Conservation (phyloP, 73 alveolate genomes). For the Paramecium bursaria region DNA sequence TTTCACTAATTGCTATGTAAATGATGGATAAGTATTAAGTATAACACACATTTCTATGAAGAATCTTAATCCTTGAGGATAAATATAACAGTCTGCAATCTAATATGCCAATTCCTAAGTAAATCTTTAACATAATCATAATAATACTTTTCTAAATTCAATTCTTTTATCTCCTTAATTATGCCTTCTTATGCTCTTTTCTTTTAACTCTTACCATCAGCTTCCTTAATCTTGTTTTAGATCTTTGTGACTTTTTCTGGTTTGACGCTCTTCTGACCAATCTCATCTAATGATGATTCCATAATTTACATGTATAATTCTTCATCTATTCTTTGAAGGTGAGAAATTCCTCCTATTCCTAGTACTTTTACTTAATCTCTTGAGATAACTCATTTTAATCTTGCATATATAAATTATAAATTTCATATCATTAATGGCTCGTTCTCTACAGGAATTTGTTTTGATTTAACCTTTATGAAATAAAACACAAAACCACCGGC, state of each 20-base stretch:
- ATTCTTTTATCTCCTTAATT: conserved; percentile 40
- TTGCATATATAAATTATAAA: no score
- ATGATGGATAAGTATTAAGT: not conserved
- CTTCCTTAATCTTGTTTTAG: conserved; percentile 38
- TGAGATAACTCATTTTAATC: not conserved
- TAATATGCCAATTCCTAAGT: not conserved
- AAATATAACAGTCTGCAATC: conserved; percentile 1
- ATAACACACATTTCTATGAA: conserved; percentile 18
- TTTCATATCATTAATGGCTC: no score
- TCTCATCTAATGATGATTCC: not conserved
- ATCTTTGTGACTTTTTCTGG: conserved; percentile 8
- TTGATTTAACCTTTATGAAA: no score
- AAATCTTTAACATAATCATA: not conserved
- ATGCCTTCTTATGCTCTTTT: conserved; percentile 22
- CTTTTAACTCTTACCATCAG: conserved; percentile 19
- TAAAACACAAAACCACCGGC: no score
- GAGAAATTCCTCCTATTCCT: conserved; percentile 15
- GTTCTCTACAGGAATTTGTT: no score
- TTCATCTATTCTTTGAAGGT: conserved; percentile 9
- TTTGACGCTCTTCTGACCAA: not conserved
- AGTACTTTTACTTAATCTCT: conserved; percentile 3
- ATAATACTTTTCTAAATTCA: conserved; percentile 17
- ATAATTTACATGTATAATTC: not conserved
- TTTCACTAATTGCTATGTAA: not conserved
- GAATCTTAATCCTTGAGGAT: conserved; percentile 9